Evolutionary conservation across 257 asterid genomes (phyloP).

Genomic region (Anisodus acutangulus): DNA sequence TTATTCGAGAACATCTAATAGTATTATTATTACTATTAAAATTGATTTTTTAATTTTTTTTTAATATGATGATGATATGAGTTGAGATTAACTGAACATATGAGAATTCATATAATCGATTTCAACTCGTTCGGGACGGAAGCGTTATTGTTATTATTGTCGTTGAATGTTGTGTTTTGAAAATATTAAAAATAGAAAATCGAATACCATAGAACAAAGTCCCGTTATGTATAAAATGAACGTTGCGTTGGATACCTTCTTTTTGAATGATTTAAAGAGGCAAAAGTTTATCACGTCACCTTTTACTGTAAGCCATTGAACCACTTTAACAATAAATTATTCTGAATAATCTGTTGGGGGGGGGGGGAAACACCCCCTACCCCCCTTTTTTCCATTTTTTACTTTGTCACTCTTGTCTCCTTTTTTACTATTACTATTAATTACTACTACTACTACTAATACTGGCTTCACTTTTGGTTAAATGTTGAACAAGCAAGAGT

Average conservation of each 20-base stretch:
- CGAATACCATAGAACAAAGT: slow-evolving; percentile 18
- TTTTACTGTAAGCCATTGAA: slow-evolving; percentile 36
- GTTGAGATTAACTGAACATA: neutral
- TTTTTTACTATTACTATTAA: neutral
- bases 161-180: slow-evolving; percentile 43
- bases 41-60: neutral
- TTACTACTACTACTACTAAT: neutral
- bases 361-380: neutral
- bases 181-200: slow-evolving; percentile 28
- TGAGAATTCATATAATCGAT: neutral
- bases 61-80: neutral
- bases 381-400: neutral
- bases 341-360: neutral
- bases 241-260: slow-evolving; percentile 54
- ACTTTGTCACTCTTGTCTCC: neutral
- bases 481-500: slow-evolving; percentile 25
- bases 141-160: neutral
- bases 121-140: neutral
- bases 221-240: slow-evolving; percentile 14
- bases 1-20: neutral
- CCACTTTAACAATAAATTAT: slow-evolving; percentile 19
- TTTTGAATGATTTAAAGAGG: slow-evolving; percentile 42
- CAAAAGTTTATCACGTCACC: slow-evolving; percentile 16
- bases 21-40: neutral
- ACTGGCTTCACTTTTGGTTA: neutral